Conservation (phyloP, 2,329 filamentous ascomycete genomes). For the Aspergillus sp. region DNA sequence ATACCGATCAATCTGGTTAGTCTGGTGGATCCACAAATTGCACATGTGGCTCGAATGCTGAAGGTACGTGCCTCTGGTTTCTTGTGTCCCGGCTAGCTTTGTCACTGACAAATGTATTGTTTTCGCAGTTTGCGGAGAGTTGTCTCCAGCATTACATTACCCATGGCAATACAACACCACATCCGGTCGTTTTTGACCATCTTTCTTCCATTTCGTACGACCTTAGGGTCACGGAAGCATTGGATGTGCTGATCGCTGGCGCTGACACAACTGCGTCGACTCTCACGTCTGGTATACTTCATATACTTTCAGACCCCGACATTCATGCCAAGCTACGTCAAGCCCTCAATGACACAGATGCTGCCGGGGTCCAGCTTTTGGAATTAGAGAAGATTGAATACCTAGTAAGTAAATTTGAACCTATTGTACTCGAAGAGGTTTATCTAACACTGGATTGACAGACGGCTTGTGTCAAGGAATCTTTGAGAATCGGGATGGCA, state of each 20-base stretch:
- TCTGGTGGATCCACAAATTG: not conserved
- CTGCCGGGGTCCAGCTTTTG: not conserved
- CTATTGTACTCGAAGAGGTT: too few species aligned
- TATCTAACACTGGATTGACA: not conserved
- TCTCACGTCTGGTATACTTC: conserved; percentile 1
- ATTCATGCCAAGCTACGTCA: not conserved
- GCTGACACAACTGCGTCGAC: conserved; percentile 8
- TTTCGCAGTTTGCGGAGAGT: not conserved
- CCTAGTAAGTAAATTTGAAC: not conserved
- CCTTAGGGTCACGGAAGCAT: conserved; percentile 2
- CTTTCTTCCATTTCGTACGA: conserved; percentile 1
- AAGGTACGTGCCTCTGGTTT: not conserved
- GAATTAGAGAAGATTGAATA: conserved; percentile 4
- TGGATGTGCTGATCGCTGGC: conserved; percentile 7
- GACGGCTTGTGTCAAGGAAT: conserved; percentile 7
- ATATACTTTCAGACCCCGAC: not conserved
- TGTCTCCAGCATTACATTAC: conserved; percentile 2
- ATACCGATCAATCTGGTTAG: not conserved
- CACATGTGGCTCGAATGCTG: not conserved
- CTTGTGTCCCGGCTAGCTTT: not conserved
- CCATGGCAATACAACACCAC: conserved; percentile 1
- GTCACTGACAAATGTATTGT: not conserved
- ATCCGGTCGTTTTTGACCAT: conserved; percentile 6
- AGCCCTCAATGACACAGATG: not conserved
- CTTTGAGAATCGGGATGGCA: conserved; percentile 3